Evolutionary conservation across 306 rosid species (phyloP), one percentile per base, ranked within the genome.

Genomic region (Sicyos edulis): DNA sequence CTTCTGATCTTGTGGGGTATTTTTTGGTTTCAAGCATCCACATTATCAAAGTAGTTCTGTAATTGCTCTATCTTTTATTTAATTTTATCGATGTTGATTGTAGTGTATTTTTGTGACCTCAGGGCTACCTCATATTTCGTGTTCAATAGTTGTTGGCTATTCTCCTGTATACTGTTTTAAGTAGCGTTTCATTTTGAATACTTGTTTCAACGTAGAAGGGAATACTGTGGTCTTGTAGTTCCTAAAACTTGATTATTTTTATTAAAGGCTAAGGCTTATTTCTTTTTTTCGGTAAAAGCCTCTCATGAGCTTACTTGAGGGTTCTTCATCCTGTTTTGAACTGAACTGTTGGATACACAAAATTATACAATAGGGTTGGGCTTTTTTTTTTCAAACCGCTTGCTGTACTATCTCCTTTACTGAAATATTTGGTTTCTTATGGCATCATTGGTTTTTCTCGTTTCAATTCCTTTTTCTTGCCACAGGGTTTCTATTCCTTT

Each of bases 401-500:
- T 73, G 67, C 20, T 6, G 62, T 68, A 29, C 22, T 75, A 47
- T 57, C 68, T 80, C 47, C 53, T 69, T 70, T 76, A 14, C 59
- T 56, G 17, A 14, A 66, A 47, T 10, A 71, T 73, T n/a, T 52
- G 20, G 12, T 22, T 50, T 58, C 74, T 34, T 16, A 37, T 10
- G 8, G 49, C 37, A 32, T n/a, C 49, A 54, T 26, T 77, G 42
- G 21, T 3, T 17, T 17, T 68, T 20, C 58, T 51, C 19, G 16
- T 10, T 75, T 78, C 74, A 20, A 50, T 60, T 85, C 22, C 37
- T 64, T 79, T 76, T 21, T 72, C 60, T 51, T 84, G 83, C 63
- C 75, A 70, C 78, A 95, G 99, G 84, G 70, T 91, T 71, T 85
- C 96, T 60, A 79, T 82, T 84, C 99, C 99, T 19, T 70, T 95